These are phyloP conservation scores for Ceratorhiza oryzae-sativae DNA, from an alignment of 1,284 basidiomycete species.

Conservation along the genomic window DNA sequence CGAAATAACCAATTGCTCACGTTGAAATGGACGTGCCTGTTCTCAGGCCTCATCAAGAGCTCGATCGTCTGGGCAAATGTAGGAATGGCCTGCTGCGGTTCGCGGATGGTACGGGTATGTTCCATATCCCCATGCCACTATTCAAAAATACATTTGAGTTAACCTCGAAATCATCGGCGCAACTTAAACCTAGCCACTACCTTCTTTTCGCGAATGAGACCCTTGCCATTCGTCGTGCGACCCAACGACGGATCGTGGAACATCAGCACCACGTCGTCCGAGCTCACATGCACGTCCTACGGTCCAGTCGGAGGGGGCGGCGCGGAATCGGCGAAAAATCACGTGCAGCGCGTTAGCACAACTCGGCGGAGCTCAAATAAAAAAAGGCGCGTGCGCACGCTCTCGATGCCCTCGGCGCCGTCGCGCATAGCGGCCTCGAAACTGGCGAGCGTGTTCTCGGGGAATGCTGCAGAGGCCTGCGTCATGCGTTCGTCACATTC, in stretches of 20 bases:
- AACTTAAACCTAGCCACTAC: conserved; percentile 46
- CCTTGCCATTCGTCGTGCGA: conserved; percentile 62
- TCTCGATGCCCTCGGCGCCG: conserved; percentile 95
- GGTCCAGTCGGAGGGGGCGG: not conserved
- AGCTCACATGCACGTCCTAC: conserved; percentile 90
- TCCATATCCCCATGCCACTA: conserved; percentile 79
- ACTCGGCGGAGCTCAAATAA: conserved; percentile 40
- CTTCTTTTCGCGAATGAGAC: conserved; percentile 54
- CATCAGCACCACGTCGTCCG: conserved; percentile 90
- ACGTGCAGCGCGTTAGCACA: conserved; percentile 12
- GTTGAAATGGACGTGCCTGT: conserved; percentile 86
- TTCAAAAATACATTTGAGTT: conserved; percentile 57
- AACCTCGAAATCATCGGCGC: conserved; percentile 34
- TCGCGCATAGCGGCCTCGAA: conserved; percentile 93
- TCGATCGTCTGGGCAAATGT: conserved; percentile 84
- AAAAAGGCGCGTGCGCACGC: conserved; percentile 50
- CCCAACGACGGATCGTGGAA: conserved; percentile 78
- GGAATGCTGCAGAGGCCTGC: conserved; percentile 84
- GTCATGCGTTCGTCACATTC: too few relatives aligned
- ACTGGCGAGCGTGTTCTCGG: conserved; percentile 91
- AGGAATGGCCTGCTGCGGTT: conserved; percentile 86
- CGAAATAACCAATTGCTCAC: conserved; percentile 49
- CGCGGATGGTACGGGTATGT: conserved; percentile 80
- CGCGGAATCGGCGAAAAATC: not conserved
- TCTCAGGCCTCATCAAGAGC: conserved; percentile 86